Evolutionary conservation across 2,329 filamentous ascomycete species (phyloP).

Genomic region (Neoarthrinium moseri): DNA sequence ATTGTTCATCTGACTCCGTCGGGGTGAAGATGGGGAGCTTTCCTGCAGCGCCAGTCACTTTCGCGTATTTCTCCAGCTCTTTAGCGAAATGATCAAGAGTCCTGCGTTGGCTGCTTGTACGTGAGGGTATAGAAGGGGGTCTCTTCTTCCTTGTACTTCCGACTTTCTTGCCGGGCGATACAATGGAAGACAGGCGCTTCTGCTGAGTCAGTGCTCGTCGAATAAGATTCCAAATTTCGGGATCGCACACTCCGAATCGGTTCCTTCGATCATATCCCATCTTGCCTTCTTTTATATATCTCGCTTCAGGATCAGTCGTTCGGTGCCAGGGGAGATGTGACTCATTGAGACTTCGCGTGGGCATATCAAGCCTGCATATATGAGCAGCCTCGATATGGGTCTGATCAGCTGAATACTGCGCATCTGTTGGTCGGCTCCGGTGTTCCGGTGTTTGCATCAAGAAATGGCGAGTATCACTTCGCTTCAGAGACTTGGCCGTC

Average conservation of each 20-base stretch:
- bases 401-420: no score
- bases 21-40: constrained; percentile 38
- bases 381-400: background rate
- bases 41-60: constrained; percentile 34
- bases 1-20: constrained; percentile 37
- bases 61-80: constrained; percentile 39
- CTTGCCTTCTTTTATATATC: no score
- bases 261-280: constrained; percentile 21
- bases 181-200: constrained; percentile 36
- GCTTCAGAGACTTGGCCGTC: constrained; percentile 10
- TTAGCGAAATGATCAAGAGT: constrained; percentile 39
- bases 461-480: constrained; percentile 16
- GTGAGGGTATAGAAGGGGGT: constrained; percentile 27
- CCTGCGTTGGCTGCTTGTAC: constrained; percentile 41
- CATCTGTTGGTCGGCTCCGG: no score
- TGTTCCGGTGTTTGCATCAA: constrained; percentile 23
- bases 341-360: no score
- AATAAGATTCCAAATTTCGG: constrained; percentile 42
- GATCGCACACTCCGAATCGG: constrained; percentile 32
- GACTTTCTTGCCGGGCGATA: constrained; percentile 16
- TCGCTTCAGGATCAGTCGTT: no score
- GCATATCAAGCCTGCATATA: background rate
- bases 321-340: no score
- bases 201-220: constrained; percentile 45
- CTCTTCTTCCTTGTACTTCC: constrained; percentile 5